phyloP scores from a whole-genome alignment of 2,329 filamentous ascomycete genomes.

The Tolypocladium ophioglossoides region DNA sequence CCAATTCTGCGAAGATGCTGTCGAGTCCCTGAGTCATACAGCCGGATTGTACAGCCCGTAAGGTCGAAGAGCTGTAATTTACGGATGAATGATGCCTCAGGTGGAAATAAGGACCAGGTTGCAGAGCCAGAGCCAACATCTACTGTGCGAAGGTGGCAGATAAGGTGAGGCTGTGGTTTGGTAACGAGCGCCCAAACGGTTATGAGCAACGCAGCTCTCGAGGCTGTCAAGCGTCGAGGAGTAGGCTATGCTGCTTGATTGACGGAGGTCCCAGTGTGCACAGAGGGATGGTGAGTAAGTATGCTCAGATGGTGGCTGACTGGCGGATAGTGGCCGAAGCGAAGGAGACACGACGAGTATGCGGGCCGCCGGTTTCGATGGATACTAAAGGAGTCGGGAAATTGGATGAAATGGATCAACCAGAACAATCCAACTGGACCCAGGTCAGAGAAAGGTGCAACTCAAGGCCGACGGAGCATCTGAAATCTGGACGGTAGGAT shows the following conservation, averaged over 20 bases:
- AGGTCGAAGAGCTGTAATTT: not conserved
- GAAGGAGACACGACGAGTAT: not conserved
- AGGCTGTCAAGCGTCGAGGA: not conserved
- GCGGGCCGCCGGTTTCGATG: not conserved
- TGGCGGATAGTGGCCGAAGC: not conserved
- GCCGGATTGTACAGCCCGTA: constrained; percentile 7
- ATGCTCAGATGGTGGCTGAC: not conserved
- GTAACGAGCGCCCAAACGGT: not conserved
- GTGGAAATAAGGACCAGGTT: not conserved
- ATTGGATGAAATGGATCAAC: not conserved
- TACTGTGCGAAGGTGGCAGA: not conserved
- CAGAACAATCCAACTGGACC: not conserved
- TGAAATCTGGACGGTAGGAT: not conserved
- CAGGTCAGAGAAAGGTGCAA: not conserved
- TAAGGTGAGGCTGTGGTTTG: not conserved
- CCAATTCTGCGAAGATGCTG: constrained; percentile 61
- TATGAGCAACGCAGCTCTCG: not conserved
- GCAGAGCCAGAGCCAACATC: constrained; percentile 6
- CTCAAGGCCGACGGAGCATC: not conserved
- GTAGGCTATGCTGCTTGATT: not conserved
- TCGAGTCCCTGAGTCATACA: constrained; percentile 48
- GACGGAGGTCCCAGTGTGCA: not conserved
- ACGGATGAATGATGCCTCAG: not conserved
- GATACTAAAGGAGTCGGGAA: not conserved
- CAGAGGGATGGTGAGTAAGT: not conserved